Conservation (phyloP, 345 rosid genomes). For the Arabidopsis arenosa region DNA sequence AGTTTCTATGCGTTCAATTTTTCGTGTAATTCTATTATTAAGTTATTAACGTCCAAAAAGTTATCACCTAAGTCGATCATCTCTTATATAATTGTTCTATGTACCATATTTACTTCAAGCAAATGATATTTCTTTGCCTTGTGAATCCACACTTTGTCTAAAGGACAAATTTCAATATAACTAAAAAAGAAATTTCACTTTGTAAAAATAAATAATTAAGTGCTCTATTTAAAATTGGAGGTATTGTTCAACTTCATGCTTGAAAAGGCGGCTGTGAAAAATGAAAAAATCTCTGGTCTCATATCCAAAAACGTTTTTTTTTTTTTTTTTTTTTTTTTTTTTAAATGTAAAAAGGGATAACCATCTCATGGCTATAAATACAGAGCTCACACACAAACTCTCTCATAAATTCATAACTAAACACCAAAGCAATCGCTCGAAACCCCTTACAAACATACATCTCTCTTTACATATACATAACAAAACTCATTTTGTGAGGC, state of each 20-base stretch:
- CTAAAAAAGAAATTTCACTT: neutral
- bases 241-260: constrained; percentile 6
- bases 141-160: neutral
- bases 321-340: neutral
- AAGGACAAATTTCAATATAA: neutral
- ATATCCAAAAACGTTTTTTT: constrained; percentile 8
- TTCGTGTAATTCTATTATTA: constrained; percentile 12
- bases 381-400: constrained; percentile 15
- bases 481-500: neutral
- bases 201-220: neutral
- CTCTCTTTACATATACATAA: neutral
- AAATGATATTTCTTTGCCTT: neutral
- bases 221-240: neutral
- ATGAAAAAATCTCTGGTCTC: constrained; percentile 6
- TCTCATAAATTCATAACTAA: constrained; percentile 21
- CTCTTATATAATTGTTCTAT: neutral
- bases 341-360: neutral
- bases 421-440: constrained; percentile 28
- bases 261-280: constrained; percentile 1
- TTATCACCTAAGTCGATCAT: constrained; percentile 12
- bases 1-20: constrained; percentile 10
- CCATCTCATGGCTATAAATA: constrained; percentile 35
- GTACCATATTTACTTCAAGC: neutral
- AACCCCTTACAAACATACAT: neutral
- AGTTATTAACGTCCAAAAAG: constrained; percentile 5